phyloP scores from a whole-genome alignment of 441 rosid species.

The Adansonia grandidieri region DNA sequence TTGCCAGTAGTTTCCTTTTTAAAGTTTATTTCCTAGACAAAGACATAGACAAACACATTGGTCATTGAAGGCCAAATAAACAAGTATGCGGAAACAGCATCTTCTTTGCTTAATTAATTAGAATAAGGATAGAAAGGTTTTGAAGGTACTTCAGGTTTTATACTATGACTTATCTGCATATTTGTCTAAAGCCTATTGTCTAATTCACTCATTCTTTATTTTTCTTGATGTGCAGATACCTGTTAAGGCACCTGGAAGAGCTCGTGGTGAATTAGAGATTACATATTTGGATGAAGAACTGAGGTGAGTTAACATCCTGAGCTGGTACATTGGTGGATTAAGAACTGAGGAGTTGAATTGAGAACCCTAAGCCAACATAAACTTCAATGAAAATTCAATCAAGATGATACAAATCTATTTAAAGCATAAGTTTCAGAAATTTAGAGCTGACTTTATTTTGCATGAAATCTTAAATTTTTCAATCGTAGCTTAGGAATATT shows the following conservation, averaged over 20 bases:
- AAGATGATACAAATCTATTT: not conserved
- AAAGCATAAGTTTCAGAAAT: not conserved
- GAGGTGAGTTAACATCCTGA: slow-evolving; percentile 48
- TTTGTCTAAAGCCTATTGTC: not conserved
- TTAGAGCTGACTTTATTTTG: not conserved
- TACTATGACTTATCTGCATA: not conserved
- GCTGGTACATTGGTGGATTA: slow-evolving; percentile 51
- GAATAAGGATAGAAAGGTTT: not conserved
- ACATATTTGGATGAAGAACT: slow-evolving; percentile 90
- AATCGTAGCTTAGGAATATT: not conserved
- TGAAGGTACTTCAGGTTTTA: too few species aligned
- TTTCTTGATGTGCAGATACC: slow-evolving; percentile 59
- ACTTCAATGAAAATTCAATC: not conserved
- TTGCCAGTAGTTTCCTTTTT: not conserved
- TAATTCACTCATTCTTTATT: slow-evolving; percentile 7
- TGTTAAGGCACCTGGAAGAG: slow-evolving; percentile 77
- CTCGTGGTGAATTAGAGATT: slow-evolving; percentile 85
- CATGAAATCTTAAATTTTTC: not conserved
- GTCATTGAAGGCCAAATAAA: not conserved
- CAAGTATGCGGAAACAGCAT: not conserved
- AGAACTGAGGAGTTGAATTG: slow-evolving; percentile 65
- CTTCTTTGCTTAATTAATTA: not conserved
- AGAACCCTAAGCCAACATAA: not conserved
- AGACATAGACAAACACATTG: not conserved
- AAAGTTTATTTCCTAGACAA: not conserved